phyloP scores from a whole-genome alignment of 2,329 filamentous ascomycete genomes.

The Venturia asperata region DNA sequence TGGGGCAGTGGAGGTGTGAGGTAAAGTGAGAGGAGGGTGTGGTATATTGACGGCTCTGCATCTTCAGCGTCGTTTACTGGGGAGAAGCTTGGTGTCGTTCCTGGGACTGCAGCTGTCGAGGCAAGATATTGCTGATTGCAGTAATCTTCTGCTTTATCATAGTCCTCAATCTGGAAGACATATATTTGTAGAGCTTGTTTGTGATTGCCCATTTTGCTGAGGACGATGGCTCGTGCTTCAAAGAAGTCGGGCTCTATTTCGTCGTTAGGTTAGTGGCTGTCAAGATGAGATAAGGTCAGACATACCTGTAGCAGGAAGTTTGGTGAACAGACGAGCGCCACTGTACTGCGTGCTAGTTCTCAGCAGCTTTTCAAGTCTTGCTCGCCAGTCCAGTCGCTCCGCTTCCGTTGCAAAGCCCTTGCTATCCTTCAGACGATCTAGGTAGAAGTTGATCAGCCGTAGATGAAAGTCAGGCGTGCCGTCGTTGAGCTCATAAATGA shows the following conservation, averaged over 20 bases:
- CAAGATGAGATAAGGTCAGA: conserved; percentile 20
- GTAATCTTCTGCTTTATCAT: conserved; percentile 91
- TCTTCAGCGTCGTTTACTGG: conserved; percentile 37
- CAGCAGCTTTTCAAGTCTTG: conserved; percentile 67
- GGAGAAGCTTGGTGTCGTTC: conserved; percentile 26
- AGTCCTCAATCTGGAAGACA: conserved; percentile 87
- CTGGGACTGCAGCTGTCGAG: conserved; percentile 16
- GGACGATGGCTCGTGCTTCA: conserved; percentile 80
- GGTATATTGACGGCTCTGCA: conserved; percentile 72
- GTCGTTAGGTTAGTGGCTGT: conserved; percentile 16
- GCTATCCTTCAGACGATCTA: conserved; percentile 45
- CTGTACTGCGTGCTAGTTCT: conserved; percentile 74
- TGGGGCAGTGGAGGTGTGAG: conserved; percentile 71
- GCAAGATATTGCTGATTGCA: conserved; percentile 77
- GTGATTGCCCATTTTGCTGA: conserved; percentile 92
- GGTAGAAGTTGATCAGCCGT: conserved; percentile 65
- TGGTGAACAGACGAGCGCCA: conserved; percentile 64
- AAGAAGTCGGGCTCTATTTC: conserved; percentile 70
- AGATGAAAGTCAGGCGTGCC: conserved; percentile 82
- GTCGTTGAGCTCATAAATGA: conserved; percentile 82
- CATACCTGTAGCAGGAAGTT: conserved; percentile 73
- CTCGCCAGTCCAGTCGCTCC: conserved; percentile 45
- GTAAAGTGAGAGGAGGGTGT: conserved; percentile 83
- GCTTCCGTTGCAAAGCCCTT: conserved; percentile 29
- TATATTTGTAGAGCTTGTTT: conserved; percentile 96